Base-by-base conservation (phyloP, 192 early-diverging fungal genomes). In the Backusella westeae region DNA sequence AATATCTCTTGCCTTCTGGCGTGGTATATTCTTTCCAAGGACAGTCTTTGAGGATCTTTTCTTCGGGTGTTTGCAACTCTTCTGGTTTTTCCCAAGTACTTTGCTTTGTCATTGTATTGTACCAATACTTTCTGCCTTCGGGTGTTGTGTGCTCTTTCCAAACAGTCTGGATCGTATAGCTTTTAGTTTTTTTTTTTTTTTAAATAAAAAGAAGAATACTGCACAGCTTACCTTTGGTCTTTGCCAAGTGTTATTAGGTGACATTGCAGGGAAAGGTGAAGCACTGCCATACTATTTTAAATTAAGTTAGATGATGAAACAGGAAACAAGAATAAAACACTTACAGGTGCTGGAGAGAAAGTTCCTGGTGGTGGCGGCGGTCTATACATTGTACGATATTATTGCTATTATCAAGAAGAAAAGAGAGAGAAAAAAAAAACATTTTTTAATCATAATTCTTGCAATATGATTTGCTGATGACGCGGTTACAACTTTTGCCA, bases 31-130 rank as follows among this genome's bases (percentile, higher is more conserved):
- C 95, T 77, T 96, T 96, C 96, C 96, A 98, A 34, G 88, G 80
- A 75, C 88, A 88, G 17, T 78, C 73, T 19, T 88, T 80, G 39
- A 94, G 74, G 35, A 90, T 89, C 67, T 79, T 70, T 89, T 93
- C 93, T 75, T 89, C 92, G 21, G 90, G 87, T 1, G 95, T 93
- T 80, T 94, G 94, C 6, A 97, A 84, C 76, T 93, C 95, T 72
- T 96, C 92, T 19, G 97, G 97, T 80, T 97, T 98, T 67, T 99
- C 94, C 97, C 97, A 99, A 1, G 89, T 91, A 35, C 91, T 96
- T 68, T 87, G 84, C 72, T 90, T 89, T 19, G 96, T 96, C 3
- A 80, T 76, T 21, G 85, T 84, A 78, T 99, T 96, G 82, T 86
- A 95, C 81, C 93, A 98, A 83, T 99, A 98, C 10, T 83, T 89